These are phyloP conservation scores for Gliomastix tumulicola DNA, from an alignment of 2,329 filamentous ascomycete species.

Conservation along the genomic window DNA sequence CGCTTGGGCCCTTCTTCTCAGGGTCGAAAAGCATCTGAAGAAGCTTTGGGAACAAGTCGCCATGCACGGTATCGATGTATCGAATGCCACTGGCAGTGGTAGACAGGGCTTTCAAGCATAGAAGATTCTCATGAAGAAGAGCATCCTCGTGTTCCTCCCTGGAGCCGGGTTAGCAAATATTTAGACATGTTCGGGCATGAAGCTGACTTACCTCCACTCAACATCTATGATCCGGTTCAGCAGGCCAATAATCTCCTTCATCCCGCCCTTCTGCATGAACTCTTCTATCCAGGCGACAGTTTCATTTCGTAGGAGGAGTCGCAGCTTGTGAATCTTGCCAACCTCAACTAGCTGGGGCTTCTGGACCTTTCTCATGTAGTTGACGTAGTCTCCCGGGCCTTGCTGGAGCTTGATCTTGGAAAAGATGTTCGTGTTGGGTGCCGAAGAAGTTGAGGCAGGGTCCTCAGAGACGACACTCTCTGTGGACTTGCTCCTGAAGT, in stretches of 20 bases:
- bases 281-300: slow-evolving; percentile 92
- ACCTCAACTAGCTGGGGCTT: slow-evolving; percentile 83
- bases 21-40: slow-evolving; percentile 89
- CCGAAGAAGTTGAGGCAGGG: slow-evolving; percentile 43
- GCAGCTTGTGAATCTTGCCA: slow-evolving; percentile 90
- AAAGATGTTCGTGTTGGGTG: slow-evolving; percentile 50
- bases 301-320: slow-evolving; percentile 84
- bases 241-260: slow-evolving; percentile 82
- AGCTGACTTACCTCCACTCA: slow-evolving; percentile 79
- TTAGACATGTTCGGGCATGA: too few species aligned
- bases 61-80: slow-evolving; percentile 73
- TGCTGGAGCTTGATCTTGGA: slow-evolving; percentile 68
- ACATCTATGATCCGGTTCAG: slow-evolving; percentile 90
- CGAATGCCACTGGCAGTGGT: slow-evolving; percentile 83
- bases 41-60: slow-evolving; percentile 76
- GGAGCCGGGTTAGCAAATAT: slow-evolving; percentile 11
- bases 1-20: slow-evolving; percentile 95
- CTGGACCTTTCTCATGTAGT: slow-evolving; percentile 73
- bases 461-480: slow-evolving; percentile 58
- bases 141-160: slow-evolving; percentile 95
- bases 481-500: slow-evolving; percentile 65
- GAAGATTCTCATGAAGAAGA: slow-evolving; percentile 81
- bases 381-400: slow-evolving; percentile 76
- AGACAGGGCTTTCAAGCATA: slow-evolving; percentile 90
- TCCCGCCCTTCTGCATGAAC: slow-evolving; percentile 83